Evolutionary conservation across 352 stramenopile genomes (phyloP).

Genomic region (Globisporangium solare): DNA sequence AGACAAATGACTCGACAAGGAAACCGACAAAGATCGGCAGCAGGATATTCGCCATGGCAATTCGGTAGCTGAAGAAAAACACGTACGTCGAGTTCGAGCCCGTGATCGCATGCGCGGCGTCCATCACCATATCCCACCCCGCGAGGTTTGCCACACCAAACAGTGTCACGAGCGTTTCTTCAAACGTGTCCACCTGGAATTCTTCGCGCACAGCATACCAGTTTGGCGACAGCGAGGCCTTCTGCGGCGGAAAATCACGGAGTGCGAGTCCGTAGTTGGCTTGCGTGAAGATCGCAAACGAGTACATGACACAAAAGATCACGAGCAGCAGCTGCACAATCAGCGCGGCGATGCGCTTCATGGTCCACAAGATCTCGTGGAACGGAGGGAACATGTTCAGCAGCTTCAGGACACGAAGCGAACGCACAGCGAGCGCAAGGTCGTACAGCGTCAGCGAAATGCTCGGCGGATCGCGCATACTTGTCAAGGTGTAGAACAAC

Average conservation of each 20-base stretch:
- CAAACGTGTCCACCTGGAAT: conserved; percentile 79
- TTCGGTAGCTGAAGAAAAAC: conserved; percentile 83
- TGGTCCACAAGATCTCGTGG: conserved; percentile 80
- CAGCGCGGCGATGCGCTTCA: conserved; percentile 79
- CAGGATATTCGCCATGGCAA: conserved; percentile 79
- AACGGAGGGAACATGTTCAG: conserved; percentile 82
- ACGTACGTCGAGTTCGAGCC: conserved; percentile 52
- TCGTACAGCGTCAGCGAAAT: conserved; percentile 80
- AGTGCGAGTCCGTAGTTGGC: conserved; percentile 67
- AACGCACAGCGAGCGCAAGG: conserved; percentile 66
- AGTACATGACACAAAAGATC: conserved; percentile 84
- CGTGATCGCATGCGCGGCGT: conserved; percentile 68
- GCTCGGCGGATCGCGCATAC: conserved; percentile 40
- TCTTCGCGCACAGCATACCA: conserved; percentile 71
- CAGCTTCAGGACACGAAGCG: conserved; percentile 74
- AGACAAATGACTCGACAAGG: conserved; percentile 79
- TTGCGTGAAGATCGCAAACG: conserved; percentile 76
- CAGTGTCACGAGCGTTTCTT: conserved; percentile 68
- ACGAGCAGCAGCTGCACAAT: conserved; percentile 74
- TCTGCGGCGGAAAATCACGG: conserved; percentile 45
- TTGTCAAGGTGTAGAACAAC: conserved; percentile 78
- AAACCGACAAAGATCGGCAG: conserved; percentile 85
- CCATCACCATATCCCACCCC: conserved; percentile 79
- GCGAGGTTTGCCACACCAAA: conserved; percentile 74
- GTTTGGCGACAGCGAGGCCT: conserved; percentile 39